A percentile compares a stretch with the other conserved stretches of the same genome.
Evolutionary conservation across 257 asterid genomes (phyloP).

Genomic region (Penstemon barbatus): DNA sequence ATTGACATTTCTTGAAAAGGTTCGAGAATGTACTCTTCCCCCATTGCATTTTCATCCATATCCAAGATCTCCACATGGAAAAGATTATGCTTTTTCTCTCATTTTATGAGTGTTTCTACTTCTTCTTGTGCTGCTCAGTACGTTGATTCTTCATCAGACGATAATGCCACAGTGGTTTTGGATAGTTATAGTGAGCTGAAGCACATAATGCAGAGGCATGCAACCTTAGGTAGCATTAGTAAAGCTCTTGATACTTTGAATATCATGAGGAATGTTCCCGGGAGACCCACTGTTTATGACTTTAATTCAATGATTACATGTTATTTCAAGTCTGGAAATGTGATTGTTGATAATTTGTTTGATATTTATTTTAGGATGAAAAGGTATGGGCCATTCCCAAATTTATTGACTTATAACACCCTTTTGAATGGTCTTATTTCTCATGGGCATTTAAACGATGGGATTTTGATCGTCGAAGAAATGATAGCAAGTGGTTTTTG

Average conservation of each 20-base stretch:
- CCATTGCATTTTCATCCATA: conserved; percentile 15
- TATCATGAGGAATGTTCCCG: conserved; percentile 42
- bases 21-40: conserved; percentile 31
- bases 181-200: conserved; percentile 36
- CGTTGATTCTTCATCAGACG: conserved; percentile 40
- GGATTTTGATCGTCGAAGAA: conserved; percentile 42
- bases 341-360: conserved; percentile 36
- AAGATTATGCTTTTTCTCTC: conserved; percentile 21
- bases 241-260: conserved; percentile 45
- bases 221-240: conserved; percentile 43
- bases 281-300: conserved; percentile 53
- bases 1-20: conserved; percentile 20
- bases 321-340: conserved; percentile 48
- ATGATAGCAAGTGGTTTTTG: conserved; percentile 47
- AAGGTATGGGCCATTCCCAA: conserved; percentile 55
- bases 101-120: conserved; percentile 32
- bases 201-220: conserved; percentile 47
- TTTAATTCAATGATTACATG: conserved; percentile 51
- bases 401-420: conserved; percentile 46
- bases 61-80: conserved; percentile 13
- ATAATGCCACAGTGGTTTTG: conserved; percentile 14
- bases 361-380: conserved; percentile 49
- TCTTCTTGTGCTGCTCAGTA: conserved; percentile 40
- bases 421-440: conserved; percentile 50
- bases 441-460: conserved; percentile 43